Evolutionary conservation across 768 basidiomycete species (phyloP), one percentile per base, ranked within the genome.

Genomic region (Trametes maxima): DNA sequence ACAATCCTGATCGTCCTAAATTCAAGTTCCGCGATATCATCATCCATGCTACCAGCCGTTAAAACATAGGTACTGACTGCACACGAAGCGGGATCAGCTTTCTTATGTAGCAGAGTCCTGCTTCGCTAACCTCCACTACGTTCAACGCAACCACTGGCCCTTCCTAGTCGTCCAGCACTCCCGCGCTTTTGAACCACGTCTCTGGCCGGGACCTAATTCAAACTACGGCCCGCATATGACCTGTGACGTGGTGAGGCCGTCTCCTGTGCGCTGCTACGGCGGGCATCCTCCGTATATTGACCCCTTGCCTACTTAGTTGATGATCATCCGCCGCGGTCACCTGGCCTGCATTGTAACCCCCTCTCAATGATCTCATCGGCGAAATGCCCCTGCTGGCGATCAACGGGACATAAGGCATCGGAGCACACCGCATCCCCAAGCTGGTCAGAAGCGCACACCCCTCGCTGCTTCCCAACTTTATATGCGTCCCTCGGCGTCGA

Each of bases 321-420:
- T 17, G 54, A 52, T 61, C 60, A 61, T 61, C 48, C 54, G 60
- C 16, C 37, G n/a, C 39, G 19, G 60, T 61, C 60, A 61, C 35
- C 46, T 49, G 60, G 54, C 40, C 19, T 43, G 16, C 7, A n/a
- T 17, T 45, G n/a, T 25, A 55, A n/a, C 52, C 44, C 40, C n/a
- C 53, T 40, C 19, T 54, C 46, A 46, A 55, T 58, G 36, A 40
- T 17, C 35, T 45, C 49, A 13, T 45, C 57, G 57, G 57, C 22
- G 60, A 61, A 61, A 61, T 47, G 36, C 25, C 43, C n/a, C 5
- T 7, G 13, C 19, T 49, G 22, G 53, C 24, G 42, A 49, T 55
- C 53, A 22, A 7, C 25, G 13, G 42, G 25, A 33, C 46, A 22
- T 24, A 50, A 50, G 43, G 35, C 19, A 43, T 25, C 48, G 48